Conservation (phyloP, 176 grass and related monocot genomes). For the Elymus sibiricus region DNA sequence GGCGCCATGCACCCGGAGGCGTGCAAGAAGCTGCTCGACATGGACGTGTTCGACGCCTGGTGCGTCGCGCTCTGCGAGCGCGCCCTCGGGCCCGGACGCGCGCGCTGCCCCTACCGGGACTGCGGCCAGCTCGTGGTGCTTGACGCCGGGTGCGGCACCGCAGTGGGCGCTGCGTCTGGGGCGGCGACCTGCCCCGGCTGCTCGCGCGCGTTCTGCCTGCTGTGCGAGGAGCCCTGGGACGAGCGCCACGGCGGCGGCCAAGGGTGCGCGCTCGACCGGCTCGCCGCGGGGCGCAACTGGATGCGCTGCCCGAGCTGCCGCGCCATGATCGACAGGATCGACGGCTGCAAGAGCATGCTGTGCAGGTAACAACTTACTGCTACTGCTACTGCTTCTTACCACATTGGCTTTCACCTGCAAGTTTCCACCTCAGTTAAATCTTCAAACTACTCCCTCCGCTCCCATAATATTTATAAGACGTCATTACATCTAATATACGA, state of each 20-base stretch:
- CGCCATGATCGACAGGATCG: slow-evolving; percentile 37
- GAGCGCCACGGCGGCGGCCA: background rate
- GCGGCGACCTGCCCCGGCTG: slow-evolving; percentile 10
- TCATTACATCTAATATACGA: too few relatives aligned
- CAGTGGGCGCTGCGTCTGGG: background rate
- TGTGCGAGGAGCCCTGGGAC: slow-evolving; percentile 43
- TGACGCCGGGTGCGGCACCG: background rate
- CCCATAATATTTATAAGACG: too few relatives aligned
- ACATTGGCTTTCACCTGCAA: background rate
- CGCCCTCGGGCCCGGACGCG: slow-evolving; percentile 17
- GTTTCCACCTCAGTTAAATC: background rate
- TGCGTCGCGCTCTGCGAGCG: slow-evolving; percentile 45
- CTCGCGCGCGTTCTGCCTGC: slow-evolving; percentile 17
- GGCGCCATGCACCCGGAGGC: slow-evolving; percentile 30
- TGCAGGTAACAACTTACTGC: slow-evolving; percentile 30
- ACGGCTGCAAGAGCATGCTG: slow-evolving; percentile 14
- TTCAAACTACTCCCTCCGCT: too few relatives aligned
- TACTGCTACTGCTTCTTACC: background rate
- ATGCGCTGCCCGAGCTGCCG: slow-evolving; percentile 40
- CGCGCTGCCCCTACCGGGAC: slow-evolving; percentile 27
- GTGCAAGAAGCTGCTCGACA: slow-evolving; percentile 43
- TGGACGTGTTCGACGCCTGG: slow-evolving; percentile 48
- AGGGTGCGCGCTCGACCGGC: slow-evolving; percentile 12
- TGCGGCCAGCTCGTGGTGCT: slow-evolving; percentile 27
- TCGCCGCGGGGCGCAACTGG: slow-evolving; percentile 13